Conservation (phyloP, 495 filamentous ascomycete species). For the Chlorociboria aeruginascens region DNA sequence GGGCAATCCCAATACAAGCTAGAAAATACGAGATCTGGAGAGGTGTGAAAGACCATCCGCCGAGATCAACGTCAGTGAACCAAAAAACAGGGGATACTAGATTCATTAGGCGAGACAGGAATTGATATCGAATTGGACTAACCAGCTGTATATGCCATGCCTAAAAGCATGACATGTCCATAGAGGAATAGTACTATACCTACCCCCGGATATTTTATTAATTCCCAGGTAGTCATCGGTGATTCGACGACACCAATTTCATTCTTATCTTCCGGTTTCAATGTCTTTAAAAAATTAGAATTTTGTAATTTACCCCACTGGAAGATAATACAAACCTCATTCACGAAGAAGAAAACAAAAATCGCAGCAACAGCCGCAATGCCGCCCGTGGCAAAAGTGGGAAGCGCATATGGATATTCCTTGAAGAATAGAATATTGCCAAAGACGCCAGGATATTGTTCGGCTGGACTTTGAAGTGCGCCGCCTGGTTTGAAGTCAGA, state of each 20-base stretch:
- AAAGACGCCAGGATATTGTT: slow-evolving; percentile 44
- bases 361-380: slow-evolving; percentile 39
- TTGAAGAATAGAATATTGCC: slow-evolving; percentile 41
- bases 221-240: slow-evolving; percentile 35
- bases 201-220: slow-evolving; percentile 51
- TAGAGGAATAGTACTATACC: slow-evolving; percentile 47
- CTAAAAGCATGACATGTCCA: slow-evolving; percentile 47
- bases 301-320: neutral
- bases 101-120: neutral
- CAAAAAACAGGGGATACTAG: slow-evolving; percentile 47
- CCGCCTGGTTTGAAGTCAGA: slow-evolving; percentile 29
- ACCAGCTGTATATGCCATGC: slow-evolving; percentile 48
- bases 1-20: slow-evolving; percentile 42
- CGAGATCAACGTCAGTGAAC: slow-evolving; percentile 40
- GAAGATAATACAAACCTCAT: slow-evolving; percentile 37
- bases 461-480: slow-evolving; percentile 45
- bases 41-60: slow-evolving; percentile 49
- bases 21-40: slow-evolving; percentile 48
- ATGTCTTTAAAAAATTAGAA: neutral
- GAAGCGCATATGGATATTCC: slow-evolving; percentile 51
- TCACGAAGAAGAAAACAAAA: slow-evolving; percentile 34
- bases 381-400: slow-evolving; percentile 39
- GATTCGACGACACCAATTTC: slow-evolving; percentile 15
- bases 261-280: slow-evolving; percentile 20
- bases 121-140: neutral